These are phyloP conservation scores for Sporothrix mexicana DNA, from an alignment of 2,329 filamentous ascomycete species.

Conservation along the genomic window DNA sequence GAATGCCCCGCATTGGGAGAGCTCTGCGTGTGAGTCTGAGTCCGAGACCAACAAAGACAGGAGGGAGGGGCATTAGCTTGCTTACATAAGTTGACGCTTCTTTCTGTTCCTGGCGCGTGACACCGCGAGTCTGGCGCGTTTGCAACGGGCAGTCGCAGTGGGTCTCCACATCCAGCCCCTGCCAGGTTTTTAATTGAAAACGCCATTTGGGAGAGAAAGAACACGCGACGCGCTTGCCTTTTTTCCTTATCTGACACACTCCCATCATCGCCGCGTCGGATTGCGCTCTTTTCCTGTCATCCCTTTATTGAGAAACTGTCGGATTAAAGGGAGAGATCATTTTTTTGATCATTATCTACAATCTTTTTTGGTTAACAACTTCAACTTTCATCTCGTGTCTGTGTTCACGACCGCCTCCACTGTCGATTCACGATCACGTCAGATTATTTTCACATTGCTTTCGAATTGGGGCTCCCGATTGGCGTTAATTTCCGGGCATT, in stretches of 20 bases:
- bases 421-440: constrained; percentile 18
- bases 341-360: too few species aligned
- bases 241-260: background rate
- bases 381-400: too few species aligned
- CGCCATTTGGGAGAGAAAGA: background rate
- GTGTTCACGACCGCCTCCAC: background rate
- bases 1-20: constrained; percentile 19
- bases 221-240: constrained; percentile 30
- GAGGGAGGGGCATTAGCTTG: background rate
- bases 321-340: background rate
- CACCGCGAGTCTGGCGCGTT: constrained; percentile 30
- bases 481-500: constrained; percentile 9
- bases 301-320: background rate
- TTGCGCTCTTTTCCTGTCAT: constrained; percentile 7
- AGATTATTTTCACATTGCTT: constrained; percentile 12
- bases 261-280: constrained; percentile 15
- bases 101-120: constrained; percentile 18
- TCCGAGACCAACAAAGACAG: background rate
- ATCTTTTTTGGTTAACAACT: background rate
- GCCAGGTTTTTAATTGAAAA: constrained; percentile 23
- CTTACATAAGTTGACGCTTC: background rate
- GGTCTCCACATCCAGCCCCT: constrained; percentile 12
- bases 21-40: background rate
- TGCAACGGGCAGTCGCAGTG: background rate
- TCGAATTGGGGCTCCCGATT: background rate